A percentile compares a stretch with the other conserved stretches of the same genome.
These are phyloP conservation scores for Solanum etuberosum DNA, from an alignment of 257 asterid genomes.

Conservation along the genomic window DNA sequence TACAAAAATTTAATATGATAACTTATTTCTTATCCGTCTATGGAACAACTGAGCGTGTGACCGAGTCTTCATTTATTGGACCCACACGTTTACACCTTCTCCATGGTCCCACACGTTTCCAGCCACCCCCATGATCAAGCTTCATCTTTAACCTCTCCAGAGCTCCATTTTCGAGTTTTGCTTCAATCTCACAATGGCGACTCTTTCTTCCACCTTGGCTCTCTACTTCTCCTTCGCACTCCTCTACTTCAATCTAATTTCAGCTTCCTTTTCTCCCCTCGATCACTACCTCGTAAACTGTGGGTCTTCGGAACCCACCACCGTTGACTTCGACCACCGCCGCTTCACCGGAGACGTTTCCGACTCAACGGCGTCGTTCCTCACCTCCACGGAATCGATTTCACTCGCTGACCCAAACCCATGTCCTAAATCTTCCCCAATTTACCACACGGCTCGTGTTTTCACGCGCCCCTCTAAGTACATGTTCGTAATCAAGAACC, in stretches of 20 bases:
- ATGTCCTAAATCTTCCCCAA: conserved; percentile 22
- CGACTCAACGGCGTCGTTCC: conserved; percentile 24
- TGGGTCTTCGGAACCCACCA: conserved; percentile 34
- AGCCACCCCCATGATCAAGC: not conserved
- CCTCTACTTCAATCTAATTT: conserved; percentile 19
- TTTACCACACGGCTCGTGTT: conserved; percentile 60
- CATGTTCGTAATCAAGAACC: conserved; percentile 41
- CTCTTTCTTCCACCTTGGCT: not conserved
- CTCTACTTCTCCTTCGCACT: conserved; percentile 7
- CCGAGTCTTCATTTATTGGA: not conserved
- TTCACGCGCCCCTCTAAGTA: conserved; percentile 53
- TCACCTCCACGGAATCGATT: conserved; percentile 26
- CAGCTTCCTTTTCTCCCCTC: conserved; percentile 38
- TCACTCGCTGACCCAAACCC: conserved; percentile 19
- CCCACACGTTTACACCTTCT: not conserved
- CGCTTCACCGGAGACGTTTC: conserved; percentile 27
- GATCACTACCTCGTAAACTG: conserved; percentile 66
- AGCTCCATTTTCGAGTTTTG: not conserved
- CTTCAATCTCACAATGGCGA: conserved; percentile 25
- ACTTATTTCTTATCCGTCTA: too few species aligned
- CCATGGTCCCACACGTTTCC: not conserved
- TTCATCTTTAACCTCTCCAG: not conserved
- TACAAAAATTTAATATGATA: too few species aligned
- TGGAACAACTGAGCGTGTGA: not conserved
- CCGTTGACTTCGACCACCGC: conserved; percentile 52